Conservation (phyloP, 1,284 basidiomycete species). For the Ganoderma lucidum region DNA sequence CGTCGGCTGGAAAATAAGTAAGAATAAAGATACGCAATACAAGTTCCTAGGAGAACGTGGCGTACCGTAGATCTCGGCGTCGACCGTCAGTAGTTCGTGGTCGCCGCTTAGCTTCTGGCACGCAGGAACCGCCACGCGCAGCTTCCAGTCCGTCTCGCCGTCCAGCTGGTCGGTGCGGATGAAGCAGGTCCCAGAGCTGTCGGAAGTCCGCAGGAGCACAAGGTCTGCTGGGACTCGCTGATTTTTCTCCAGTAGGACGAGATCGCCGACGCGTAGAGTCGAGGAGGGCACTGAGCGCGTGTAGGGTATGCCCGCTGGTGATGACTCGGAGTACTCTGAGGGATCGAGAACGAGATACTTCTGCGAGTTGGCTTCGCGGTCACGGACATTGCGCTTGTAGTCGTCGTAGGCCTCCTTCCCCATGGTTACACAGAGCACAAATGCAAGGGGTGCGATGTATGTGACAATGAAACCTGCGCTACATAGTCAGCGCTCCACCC, state of each 20-base stretch:
- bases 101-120: constrained; percentile 81
- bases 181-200: constrained; percentile 92
- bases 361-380: constrained; percentile 94
- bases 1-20: constrained; percentile 69
- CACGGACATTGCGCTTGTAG: constrained; percentile 91
- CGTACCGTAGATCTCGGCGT: constrained; percentile 86
- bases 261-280: constrained; percentile 89
- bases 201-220: constrained; percentile 89
- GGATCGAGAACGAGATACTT: constrained; percentile 86
- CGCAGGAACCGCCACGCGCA: constrained; percentile 87
- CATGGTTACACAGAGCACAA: constrained; percentile 95
- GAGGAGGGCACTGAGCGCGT: constrained; percentile 89
- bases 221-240: constrained; percentile 97
- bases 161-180: constrained; percentile 98
- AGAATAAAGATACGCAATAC: constrained; percentile 15
- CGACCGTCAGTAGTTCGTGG: constrained; percentile 72
- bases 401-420: constrained; percentile 99
- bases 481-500: background rate
- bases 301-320: constrained; percentile 52
- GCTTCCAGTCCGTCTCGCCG: constrained; percentile 99
- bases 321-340: constrained; percentile 38
- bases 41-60: background rate
- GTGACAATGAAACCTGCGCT: constrained; percentile 90
- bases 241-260: constrained; percentile 95
- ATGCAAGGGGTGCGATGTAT: constrained; percentile 95